phyloP scores from a whole-genome alignment of 148 eudicot genomes.

The Nepenthes mirabilis region DNA sequence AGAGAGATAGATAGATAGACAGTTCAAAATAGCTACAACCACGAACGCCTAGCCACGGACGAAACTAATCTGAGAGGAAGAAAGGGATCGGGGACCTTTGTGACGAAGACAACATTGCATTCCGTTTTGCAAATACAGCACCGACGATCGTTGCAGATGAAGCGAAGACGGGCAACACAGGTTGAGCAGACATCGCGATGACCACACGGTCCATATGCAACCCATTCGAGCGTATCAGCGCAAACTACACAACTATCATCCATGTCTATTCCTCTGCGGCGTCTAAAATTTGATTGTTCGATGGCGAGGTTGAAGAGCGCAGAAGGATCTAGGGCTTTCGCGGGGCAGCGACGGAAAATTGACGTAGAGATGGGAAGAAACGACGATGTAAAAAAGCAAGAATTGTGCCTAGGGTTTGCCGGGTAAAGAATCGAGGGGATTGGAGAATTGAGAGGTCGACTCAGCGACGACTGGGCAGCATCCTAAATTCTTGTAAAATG shows the following conservation, averaged over 20 bases:
- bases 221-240: constrained; percentile 84
- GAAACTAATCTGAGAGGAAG: background rate
- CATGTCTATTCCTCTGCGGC: constrained; percentile 20
- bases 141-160: constrained; percentile 79
- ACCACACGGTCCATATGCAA: constrained; percentile 77
- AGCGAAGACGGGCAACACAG: constrained; percentile 91
- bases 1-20: too few species aligned
- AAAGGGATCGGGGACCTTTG: constrained; percentile 43
- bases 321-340: too few species aligned
- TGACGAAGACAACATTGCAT: constrained; percentile 52
- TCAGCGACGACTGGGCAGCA: too few species aligned
- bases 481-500: too few species aligned
- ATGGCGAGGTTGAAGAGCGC: too few species aligned
- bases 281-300: too few species aligned
- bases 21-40: background rate
- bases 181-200: constrained; percentile 94
- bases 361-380: too few species aligned
- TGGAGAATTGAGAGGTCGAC: too few species aligned
- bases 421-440: too few species aligned
- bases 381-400: too few species aligned
- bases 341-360: too few species aligned
- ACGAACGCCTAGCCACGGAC: background rate
- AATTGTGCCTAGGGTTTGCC: too few species aligned
- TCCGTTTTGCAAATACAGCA: constrained; percentile 86
- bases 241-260: constrained; percentile 95